Conservation (phyloP, 2,329 filamentous ascomycete genomes). For the Botrytis fragariae region DNA sequence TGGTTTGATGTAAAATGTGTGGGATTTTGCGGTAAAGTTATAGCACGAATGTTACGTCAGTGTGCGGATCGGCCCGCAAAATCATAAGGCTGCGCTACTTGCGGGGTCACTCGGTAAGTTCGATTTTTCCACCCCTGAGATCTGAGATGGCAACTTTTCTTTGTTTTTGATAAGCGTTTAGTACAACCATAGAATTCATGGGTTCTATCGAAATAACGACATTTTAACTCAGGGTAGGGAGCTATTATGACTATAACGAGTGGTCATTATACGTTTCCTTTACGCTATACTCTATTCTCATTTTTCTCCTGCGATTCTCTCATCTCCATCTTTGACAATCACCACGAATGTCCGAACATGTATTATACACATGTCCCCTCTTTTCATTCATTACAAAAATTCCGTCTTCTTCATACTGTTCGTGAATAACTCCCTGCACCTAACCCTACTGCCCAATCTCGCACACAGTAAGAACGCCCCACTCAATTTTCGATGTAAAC, state of each 20-base stretch:
- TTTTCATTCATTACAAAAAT: slow-evolving; percentile 14
- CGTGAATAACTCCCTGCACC: slow-evolving; percentile 77
- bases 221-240: not conserved
- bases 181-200: not conserved
- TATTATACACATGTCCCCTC: not conserved
- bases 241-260: not conserved
- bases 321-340: not conserved
- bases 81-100: not conserved
- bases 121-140: not conserved
- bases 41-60: not conserved
- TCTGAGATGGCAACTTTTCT: not conserved
- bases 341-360: not conserved
- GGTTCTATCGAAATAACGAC: not conserved
- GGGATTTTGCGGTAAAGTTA: not conserved
- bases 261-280: not conserved
- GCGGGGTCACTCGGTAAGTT: not conserved
- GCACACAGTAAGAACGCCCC: slow-evolving; percentile 94
- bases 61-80: not conserved
- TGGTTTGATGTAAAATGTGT: not conserved
- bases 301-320: not conserved
- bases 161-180: not conserved
- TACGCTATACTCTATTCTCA: not conserved
- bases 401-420: slow-evolving; percentile 38
- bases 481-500: slow-evolving; percentile 88
- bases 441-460: slow-evolving; percentile 75